These are phyloP conservation scores for Sporothrix brasiliensis DNA, from an alignment of 2,329 filamentous ascomycete genomes.

Conservation along the genomic window DNA sequence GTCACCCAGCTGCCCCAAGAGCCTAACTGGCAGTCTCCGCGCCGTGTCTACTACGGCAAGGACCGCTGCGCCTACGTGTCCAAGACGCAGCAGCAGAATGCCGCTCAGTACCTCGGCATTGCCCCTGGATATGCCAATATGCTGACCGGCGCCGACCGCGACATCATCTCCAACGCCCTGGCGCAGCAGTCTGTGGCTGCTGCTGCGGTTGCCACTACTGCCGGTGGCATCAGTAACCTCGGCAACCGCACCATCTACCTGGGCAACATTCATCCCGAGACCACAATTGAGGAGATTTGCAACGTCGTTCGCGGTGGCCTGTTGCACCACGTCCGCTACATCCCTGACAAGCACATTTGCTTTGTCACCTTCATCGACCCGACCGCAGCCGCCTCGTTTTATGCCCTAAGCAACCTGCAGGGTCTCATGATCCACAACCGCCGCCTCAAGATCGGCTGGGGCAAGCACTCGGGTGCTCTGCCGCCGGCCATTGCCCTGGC, in stretches of 20 bases:
- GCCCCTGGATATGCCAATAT: constrained; percentile 96
- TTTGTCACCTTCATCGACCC: constrained; percentile 99
- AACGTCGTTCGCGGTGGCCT: constrained; percentile 96
- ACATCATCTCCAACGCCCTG: constrained; percentile 92
- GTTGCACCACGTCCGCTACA: constrained; percentile 97
- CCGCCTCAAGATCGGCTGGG: constrained; percentile 97
- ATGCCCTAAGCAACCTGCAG: constrained; percentile 94
- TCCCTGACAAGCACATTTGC: constrained; percentile 99
- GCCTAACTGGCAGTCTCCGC: constrained; percentile 92
- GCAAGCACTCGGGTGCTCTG: constrained; percentile 95
- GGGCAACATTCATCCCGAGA: constrained; percentile 98
- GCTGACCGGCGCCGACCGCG: constrained; percentile 91
- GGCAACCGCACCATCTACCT: constrained; percentile 97
- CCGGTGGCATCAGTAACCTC: constrained; percentile 94
- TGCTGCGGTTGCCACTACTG: constrained; percentile 92
- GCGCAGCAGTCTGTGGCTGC: constrained; percentile 97
- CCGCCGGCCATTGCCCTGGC: constrained; percentile 94
- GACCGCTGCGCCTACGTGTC: constrained; percentile 98
- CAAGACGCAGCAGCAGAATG: constrained; percentile 99
- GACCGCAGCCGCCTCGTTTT: constrained; percentile 96
- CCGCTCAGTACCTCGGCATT: constrained; percentile 95
- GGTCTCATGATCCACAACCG: constrained; percentile 99
- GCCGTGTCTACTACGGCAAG: constrained; percentile 97
- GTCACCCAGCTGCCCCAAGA: constrained; percentile 96
- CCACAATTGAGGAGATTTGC: constrained; percentile 98